phyloP scores from a whole-genome alignment of 176 grass and related monocot species.

The Canna indica region DNA sequence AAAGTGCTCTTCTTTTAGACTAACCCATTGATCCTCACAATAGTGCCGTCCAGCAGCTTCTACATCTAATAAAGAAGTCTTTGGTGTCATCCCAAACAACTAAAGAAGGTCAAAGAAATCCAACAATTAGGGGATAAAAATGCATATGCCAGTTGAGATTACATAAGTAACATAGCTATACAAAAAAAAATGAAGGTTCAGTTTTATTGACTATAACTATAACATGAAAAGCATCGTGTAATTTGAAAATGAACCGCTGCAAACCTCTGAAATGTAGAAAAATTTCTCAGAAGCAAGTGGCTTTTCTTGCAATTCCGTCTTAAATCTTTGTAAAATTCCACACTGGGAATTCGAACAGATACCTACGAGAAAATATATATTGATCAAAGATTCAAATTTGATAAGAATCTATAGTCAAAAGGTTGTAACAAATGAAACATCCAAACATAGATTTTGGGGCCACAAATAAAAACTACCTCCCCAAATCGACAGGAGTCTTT shows the following conservation, averaged over 20 bases:
- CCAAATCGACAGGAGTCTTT: too few species aligned
- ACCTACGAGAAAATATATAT: not conserved
- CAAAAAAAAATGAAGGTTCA: not conserved
- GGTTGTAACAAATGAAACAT: too few species aligned
- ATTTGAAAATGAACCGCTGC: not conserved
- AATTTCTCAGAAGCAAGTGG: not conserved
- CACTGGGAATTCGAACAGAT: slow-evolving; percentile 1
- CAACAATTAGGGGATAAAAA: not conserved
- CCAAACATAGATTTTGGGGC: too few species aligned
- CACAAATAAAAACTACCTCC: too few species aligned
- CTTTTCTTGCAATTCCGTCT: not conserved
- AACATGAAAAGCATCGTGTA: not conserved
- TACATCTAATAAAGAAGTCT: slow-evolving; percentile 6
- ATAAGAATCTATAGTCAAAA: not conserved
- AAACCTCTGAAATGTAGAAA: slow-evolving; percentile 10
- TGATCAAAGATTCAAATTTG: not conserved
- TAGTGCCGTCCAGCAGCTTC: slow-evolving; percentile 10
- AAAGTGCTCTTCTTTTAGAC: slow-evolving; percentile 3
- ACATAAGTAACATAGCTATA: too few species aligned
- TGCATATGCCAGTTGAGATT: too few species aligned
- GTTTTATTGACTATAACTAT: not conserved
- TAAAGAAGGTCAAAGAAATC: not conserved
- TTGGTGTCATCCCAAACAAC: slow-evolving; percentile 12
- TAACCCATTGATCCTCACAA: slow-evolving; percentile 9
- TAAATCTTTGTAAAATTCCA: not conserved